phyloP scores from a whole-genome alignment of 345 rosid species.

The Eucalyptus albens region DNA sequence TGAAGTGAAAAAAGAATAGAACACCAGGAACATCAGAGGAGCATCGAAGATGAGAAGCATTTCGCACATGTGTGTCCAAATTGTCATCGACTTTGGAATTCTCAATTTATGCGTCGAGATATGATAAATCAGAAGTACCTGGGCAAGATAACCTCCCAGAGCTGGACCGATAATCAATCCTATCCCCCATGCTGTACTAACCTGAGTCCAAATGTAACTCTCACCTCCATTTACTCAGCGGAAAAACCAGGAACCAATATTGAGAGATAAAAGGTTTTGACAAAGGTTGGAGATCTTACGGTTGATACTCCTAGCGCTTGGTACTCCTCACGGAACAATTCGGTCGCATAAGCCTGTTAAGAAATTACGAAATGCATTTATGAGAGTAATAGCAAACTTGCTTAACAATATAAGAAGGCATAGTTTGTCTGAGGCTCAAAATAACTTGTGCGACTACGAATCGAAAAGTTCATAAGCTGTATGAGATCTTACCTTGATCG shows the following conservation, averaged over 20 bases:
- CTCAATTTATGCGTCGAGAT: background rate
- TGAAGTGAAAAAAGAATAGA: conserved; percentile 22
- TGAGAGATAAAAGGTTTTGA: background rate
- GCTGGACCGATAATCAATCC: conserved; percentile 98
- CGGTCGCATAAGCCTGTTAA: conserved; percentile 78
- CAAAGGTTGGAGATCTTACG: conserved; percentile 27
- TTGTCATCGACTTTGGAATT: background rate
- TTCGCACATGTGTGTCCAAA: background rate
- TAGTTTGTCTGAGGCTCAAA: background rate
- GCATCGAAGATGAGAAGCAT: background rate
- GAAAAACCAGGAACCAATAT: background rate
- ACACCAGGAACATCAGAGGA: background rate
- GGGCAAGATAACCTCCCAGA: conserved; percentile 83
- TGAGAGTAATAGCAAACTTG: background rate
- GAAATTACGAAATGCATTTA: background rate
- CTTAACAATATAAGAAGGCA: background rate
- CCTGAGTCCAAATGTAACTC: conserved; percentile 19
- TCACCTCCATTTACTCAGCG: background rate
- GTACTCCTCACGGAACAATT: conserved; percentile 60
- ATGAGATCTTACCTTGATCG: conserved; percentile 47
- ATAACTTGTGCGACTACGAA: background rate
- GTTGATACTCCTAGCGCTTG: conserved; percentile 78
- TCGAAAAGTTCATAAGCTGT: background rate
- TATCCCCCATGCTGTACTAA: conserved; percentile 93
- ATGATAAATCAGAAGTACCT: conserved; percentile 29